These are phyloP conservation scores for Rhododendron simsii DNA, from an alignment of 148 eudicot species.

Conservation along the genomic window DNA sequence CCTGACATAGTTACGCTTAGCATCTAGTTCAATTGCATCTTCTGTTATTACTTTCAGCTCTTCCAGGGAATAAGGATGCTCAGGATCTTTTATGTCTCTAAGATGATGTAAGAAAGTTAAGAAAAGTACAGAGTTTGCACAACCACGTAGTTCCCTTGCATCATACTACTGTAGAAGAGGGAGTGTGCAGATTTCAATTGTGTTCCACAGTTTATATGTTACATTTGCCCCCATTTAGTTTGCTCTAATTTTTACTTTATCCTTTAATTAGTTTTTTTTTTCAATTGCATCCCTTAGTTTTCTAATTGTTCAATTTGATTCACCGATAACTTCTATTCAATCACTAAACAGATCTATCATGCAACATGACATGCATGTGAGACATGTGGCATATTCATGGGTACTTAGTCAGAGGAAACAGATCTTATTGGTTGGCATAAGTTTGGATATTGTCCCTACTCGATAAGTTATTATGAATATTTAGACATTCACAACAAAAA, in stretches of 20 bases:
- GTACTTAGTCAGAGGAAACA: neutral
- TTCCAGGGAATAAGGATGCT: conserved; percentile 96
- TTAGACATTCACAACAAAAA: neutral
- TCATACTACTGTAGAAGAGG: neutral
- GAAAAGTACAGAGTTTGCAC: conserved; percentile 16
- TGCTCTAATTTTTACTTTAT: neutral
- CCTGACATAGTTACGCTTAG: conserved; percentile 63
- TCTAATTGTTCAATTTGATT: neutral
- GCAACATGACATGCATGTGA: neutral
- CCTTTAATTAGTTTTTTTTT: neutral
- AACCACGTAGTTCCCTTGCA: neutral
- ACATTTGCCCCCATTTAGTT: neutral
- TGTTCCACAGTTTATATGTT: neutral
- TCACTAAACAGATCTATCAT: neutral
- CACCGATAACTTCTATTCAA: neutral
- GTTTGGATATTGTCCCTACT: neutral
- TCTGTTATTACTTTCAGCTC: conserved; percentile 92
- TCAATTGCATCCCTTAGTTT: neutral
- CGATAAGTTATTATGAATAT: neutral
- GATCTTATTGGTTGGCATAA: neutral
- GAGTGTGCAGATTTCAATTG: neutral
- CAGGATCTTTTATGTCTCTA: conserved; percentile 98
- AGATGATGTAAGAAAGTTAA: conserved; percentile 65
- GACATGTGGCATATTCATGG: neutral
- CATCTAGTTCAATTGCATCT: conserved; percentile 88